Evolutionary conservation across 208 protist genomes (phyloP).

Genomic region (Trypanosoma avium): DNA sequence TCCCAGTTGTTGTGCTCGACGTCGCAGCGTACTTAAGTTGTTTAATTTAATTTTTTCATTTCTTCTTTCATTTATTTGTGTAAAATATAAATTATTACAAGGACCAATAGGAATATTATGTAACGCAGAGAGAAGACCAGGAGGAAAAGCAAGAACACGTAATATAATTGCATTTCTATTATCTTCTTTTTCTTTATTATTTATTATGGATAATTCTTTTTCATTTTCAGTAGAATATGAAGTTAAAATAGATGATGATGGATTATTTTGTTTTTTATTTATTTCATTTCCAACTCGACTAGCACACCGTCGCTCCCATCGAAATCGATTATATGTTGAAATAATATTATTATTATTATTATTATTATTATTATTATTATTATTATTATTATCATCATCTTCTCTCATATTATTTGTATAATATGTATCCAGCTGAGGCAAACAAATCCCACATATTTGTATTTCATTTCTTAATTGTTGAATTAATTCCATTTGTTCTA

Average conservation of each 20-base stretch:
- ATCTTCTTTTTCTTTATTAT: background rate
- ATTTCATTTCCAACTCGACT: background rate
- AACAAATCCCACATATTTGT: background rate
- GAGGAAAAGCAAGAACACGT: conserved; percentile 1
- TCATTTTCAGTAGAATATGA: too few relatives aligned
- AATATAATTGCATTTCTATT: background rate
- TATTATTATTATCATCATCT: too few relatives aligned
- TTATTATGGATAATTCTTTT: background rate
- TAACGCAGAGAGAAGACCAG: background rate
- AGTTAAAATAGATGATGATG: too few relatives aligned
- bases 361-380: too few relatives aligned
- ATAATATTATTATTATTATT: background rate
- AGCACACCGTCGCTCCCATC: conserved; percentile 4
- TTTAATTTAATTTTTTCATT: background rate
- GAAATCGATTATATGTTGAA: background rate
- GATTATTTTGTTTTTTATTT: too few relatives aligned
- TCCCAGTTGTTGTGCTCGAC: conserved; percentile 5
- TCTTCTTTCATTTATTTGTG: background rate
- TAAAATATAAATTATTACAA: too few relatives aligned
- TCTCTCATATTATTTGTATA: too few relatives aligned
- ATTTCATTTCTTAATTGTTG: background rate
- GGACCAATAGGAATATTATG: background rate
- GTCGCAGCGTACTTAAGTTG: conserved; percentile 2
- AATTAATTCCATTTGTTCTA: conserved; percentile 12
- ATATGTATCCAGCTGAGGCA: conserved; percentile 4